These are phyloP conservation scores for Penstemon eatonii DNA, from an alignment of 257 asterid species.

Conservation along the genomic window DNA sequence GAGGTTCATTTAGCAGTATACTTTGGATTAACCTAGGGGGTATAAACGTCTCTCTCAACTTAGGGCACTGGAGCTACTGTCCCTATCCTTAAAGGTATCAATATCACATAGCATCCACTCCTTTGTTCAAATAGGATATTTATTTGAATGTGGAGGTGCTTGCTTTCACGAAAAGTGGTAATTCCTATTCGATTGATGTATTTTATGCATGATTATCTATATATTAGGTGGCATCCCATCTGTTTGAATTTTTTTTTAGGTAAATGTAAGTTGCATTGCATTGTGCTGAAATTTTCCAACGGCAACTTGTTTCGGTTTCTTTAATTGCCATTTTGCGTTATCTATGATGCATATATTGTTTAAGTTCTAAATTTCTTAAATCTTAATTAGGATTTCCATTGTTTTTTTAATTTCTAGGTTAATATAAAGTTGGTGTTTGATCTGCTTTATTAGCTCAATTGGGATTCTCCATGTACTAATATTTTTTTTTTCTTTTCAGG, in stretches of 20 bases:
- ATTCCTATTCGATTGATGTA: not conserved
- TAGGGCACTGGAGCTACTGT: too few species aligned
- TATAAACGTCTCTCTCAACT: not conserved
- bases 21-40: too few species aligned
- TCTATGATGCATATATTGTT: not conserved
- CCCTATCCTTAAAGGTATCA: too few species aligned
- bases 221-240: not conserved
- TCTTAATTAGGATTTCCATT: constrained; percentile 10
- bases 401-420: not conserved
- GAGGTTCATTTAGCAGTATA: too few species aligned
- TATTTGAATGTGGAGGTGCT: not conserved
- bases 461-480: too few species aligned
- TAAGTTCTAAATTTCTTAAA: constrained; percentile 6
- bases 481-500: constrained; percentile 26
- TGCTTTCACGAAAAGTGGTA: not conserved
- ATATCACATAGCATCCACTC: too few species aligned
- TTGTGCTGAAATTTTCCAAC: constrained; percentile 13
- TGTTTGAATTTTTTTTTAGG: not conserved
- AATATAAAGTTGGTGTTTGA: constrained; percentile 2
- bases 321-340: not conserved
- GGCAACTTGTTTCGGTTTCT: not conserved
- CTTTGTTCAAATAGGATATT: not conserved
- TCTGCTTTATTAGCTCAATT: not conserved
- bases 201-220: constrained; percentile 4
- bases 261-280: constrained; percentile 14